A percentile compares a stretch with the other conserved stretches of the same genome.
phyloP scores from a whole-genome alignment of 1,284 basidiomycete genomes.

The Fomitopsis palustris region DNA sequence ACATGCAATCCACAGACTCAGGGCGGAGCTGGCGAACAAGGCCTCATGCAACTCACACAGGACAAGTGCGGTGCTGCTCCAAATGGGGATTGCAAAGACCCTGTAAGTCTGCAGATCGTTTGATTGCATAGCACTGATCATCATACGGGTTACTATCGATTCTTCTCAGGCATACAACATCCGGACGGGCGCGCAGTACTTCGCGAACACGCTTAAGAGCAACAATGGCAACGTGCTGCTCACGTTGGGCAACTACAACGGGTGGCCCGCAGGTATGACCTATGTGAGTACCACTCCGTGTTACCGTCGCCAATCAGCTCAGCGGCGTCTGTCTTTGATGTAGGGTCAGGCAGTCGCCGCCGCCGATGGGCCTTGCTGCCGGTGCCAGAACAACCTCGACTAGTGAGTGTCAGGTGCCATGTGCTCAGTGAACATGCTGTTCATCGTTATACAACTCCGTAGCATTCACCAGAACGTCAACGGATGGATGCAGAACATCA shows the following conservation, averaged over 20 bases:
- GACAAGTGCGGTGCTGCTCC: slow-evolving; percentile 77
- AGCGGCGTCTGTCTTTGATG: background rate
- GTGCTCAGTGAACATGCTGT: background rate
- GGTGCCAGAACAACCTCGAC: slow-evolving; percentile 76
- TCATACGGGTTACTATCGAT: background rate
- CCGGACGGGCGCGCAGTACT: slow-evolving; percentile 55
- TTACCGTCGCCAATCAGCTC: background rate
- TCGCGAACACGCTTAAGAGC: slow-evolving; percentile 47
- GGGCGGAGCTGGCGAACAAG: slow-evolving; percentile 81
- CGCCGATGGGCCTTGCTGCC: slow-evolving; percentile 51
- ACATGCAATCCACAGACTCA: slow-evolving; percentile 66
- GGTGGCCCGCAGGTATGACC: slow-evolving; percentile 68
- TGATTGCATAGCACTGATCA: background rate
- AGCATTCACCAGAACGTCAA: slow-evolving; percentile 79
- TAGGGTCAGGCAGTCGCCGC: slow-evolving; percentile 61
- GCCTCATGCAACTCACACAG: slow-evolving; percentile 80
- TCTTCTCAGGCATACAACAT: slow-evolving; percentile 64
- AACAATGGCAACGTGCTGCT: slow-evolving; percentile 59
- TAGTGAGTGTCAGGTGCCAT: slow-evolving; percentile 47
- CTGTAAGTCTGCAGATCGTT: slow-evolving; percentile 37
- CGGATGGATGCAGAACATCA: slow-evolving; percentile 70
- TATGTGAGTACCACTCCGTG: slow-evolving; percentile 37
- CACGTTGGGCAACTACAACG: slow-evolving; percentile 77
- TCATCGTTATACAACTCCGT: slow-evolving; percentile 20
- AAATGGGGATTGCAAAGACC: slow-evolving; percentile 60